These are phyloP conservation scores for Ogataea minuta DNA, from an alignment of 805 yeast genomes.

Conservation along the genomic window DNA sequence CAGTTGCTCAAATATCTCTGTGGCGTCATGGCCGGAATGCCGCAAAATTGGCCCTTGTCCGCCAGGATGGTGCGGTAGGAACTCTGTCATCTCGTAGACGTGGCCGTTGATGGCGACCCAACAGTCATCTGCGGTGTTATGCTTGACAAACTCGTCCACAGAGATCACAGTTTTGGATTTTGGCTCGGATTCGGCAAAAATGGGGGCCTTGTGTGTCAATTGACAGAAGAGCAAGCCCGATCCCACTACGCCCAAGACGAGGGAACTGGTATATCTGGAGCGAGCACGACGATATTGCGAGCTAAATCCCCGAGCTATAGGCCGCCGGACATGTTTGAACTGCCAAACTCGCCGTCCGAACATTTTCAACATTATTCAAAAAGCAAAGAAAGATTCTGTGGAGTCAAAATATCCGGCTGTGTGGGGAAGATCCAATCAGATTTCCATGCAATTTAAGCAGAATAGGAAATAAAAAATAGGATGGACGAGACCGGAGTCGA, in stretches of 20 bases:
- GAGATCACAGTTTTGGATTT: constrained; percentile 15
- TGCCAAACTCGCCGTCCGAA: too few species aligned
- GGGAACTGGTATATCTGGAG: background rate
- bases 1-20: constrained; percentile 77
- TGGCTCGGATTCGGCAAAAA: background rate
- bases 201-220: background rate
- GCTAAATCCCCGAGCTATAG: background rate
- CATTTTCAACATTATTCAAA: too few species aligned
- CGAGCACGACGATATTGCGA: background rate
- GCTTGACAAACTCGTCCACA: constrained; percentile 47
- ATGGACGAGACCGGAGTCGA: constrained; percentile 80
- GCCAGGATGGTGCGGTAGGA: constrained; percentile 48
- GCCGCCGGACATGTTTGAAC: too few species aligned
- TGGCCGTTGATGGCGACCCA: constrained; percentile 84
- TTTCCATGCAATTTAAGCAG: background rate
- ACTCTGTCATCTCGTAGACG: constrained; percentile 76
- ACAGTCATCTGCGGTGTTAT: constrained; percentile 59
- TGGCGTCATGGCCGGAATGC: constrained; percentile 52
- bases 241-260: background rate
- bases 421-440: constrained; percentile 7
- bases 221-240: background rate
- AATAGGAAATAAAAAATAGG: constrained; percentile 10
- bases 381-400: too few species aligned
- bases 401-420: background rate
- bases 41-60: constrained; percentile 44